Evolutionary conservation across 2,329 filamentous ascomycete genomes (phyloP).

Genomic region (Monosporascus ibericus): DNA sequence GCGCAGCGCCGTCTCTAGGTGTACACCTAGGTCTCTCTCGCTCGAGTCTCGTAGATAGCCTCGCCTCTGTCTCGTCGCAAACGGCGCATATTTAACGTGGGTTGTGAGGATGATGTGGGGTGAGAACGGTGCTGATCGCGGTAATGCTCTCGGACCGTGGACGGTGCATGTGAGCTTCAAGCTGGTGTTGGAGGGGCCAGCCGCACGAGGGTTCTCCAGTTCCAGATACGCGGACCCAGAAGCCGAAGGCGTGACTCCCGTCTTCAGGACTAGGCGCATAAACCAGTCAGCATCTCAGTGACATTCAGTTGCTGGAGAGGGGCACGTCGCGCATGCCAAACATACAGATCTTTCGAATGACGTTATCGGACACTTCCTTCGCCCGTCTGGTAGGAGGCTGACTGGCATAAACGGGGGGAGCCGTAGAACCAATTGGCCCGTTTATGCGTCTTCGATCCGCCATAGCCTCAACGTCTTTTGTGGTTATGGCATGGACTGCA

Average conservation of each 20-base stretch:
- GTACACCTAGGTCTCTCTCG: conserved; percentile 84
- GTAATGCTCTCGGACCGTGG: conserved; percentile 86
- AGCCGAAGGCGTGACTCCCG: conserved; percentile 85
- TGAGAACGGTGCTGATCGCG: conserved; percentile 84
- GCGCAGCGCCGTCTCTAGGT: conserved; percentile 83
- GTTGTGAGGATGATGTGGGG: conserved; percentile 88
- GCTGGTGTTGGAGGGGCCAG: conserved; percentile 49
- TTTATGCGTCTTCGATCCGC: conserved; percentile 86
- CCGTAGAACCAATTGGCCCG: conserved; percentile 72
- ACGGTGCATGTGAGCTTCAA: conserved; percentile 91
- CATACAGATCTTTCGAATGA: conserved; percentile 82
- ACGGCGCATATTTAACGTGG: conserved; percentile 94
- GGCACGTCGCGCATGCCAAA: conserved; percentile 9
- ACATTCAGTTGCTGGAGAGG: neutral
- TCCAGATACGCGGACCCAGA: conserved; percentile 88
- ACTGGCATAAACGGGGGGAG: conserved; percentile 63
- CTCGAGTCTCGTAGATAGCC: conserved; percentile 81
- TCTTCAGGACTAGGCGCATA: conserved; percentile 67
- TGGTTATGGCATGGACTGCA: neutral
- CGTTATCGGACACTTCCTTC: conserved; percentile 57
- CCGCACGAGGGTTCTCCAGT: conserved; percentile 44
- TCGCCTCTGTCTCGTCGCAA: conserved; percentile 74
- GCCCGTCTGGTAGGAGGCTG: conserved; percentile 38
- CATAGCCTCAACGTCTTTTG: conserved; percentile 39
- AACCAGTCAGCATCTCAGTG: neutral